A percentile compares a stretch with the other conserved stretches of the same genome.
Conservation (phyloP, 2,329 filamentous ascomycete species). For the Ophiostoma tasmaniense region DNA sequence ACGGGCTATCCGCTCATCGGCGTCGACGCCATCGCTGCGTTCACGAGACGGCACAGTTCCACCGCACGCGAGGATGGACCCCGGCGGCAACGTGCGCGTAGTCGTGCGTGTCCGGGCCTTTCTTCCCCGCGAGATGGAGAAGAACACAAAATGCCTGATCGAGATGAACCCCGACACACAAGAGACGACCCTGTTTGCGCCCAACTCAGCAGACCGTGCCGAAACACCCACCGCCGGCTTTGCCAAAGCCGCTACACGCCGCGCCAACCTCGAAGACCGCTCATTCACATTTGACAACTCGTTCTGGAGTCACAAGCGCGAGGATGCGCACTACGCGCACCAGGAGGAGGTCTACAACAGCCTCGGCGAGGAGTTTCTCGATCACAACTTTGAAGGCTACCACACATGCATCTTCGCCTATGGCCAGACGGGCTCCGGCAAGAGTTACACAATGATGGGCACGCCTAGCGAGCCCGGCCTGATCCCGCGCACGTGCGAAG, state of each 20-base stretch:
- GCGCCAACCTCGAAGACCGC: conserved; percentile 21
- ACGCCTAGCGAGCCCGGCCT: conserved; percentile 94
- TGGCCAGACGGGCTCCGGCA: conserved; percentile 87
- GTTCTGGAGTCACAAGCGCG: conserved; percentile 94
- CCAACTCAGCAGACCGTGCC: conserved; percentile 32
- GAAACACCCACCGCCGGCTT: conserved; percentile 14
- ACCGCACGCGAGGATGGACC: conserved; percentile 46
- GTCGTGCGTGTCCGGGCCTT: conserved; percentile 76
- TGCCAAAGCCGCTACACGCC: conserved; percentile 25
- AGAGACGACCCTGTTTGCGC: conserved; percentile 69
- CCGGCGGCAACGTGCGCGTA: conserved; percentile 70
- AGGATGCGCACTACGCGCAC: conserved; percentile 73
- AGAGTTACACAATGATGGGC: conserved; percentile 98
- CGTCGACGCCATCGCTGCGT: conserved; percentile 70
- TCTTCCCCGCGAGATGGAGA: conserved; percentile 74
- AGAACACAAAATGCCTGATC: conserved; percentile 75
- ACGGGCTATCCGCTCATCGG: conserved; percentile 51
- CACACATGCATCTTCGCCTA: conserved; percentile 99
- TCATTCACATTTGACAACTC: conserved; percentile 90
- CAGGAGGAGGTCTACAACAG: conserved; percentile 86
- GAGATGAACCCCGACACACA: conserved; percentile 85
- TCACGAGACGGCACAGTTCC: conserved; percentile 61
- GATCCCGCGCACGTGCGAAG: conserved; percentile 91
- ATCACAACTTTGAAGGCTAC: conserved; percentile 97
- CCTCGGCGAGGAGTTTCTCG: conserved; percentile 78